Conservation (phyloP, 768 basidiomycete genomes). For the Sistotremastrum niveocremeum region DNA sequence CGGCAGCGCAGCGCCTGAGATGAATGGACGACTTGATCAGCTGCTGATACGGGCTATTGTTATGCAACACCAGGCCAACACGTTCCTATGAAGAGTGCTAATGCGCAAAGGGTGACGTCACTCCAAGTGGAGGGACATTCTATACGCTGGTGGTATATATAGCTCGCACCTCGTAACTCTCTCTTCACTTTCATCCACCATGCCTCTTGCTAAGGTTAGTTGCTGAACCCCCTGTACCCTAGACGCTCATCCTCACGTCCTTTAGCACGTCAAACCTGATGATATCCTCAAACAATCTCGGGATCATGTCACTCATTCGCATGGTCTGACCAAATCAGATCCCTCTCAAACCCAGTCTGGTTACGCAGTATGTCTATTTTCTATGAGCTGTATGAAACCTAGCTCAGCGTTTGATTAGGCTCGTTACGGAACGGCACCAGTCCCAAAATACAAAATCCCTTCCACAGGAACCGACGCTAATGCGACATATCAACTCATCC, state of each 20-base stretch:
- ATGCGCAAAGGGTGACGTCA: too few relatives aligned
- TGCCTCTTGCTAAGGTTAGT: slow-evolving; percentile 50
- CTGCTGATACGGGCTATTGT: too few relatives aligned
- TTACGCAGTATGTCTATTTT: slow-evolving; percentile 21
- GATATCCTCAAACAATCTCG: slow-evolving; percentile 43
- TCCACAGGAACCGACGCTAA: slow-evolving; percentile 45
- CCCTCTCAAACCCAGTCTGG: slow-evolving; percentile 25
- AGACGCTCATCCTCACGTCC: background rate
- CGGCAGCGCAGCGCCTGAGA: too few relatives aligned
- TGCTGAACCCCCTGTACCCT: background rate
- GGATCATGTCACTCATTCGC: slow-evolving; percentile 21
- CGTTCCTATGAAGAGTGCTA: too few relatives aligned
- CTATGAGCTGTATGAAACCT: too few relatives aligned
- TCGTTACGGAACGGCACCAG: slow-evolving; percentile 49
- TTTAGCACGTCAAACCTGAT: slow-evolving; percentile 56
- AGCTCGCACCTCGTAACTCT: too few relatives aligned
- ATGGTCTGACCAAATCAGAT: slow-evolving; percentile 21
- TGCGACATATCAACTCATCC: slow-evolving; percentile 38
- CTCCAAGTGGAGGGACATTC: too few relatives aligned
- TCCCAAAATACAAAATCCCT: slow-evolving; percentile 59
- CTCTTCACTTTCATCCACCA: slow-evolving; percentile 14
- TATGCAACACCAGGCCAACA: too few relatives aligned
- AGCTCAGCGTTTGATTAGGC: slow-evolving; percentile 15
- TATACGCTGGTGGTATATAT: too few relatives aligned
- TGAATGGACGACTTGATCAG: too few relatives aligned